Evolutionary conservation across 768 basidiomycete species (phyloP).

Genomic region (Psilocybe azurescens): DNA sequence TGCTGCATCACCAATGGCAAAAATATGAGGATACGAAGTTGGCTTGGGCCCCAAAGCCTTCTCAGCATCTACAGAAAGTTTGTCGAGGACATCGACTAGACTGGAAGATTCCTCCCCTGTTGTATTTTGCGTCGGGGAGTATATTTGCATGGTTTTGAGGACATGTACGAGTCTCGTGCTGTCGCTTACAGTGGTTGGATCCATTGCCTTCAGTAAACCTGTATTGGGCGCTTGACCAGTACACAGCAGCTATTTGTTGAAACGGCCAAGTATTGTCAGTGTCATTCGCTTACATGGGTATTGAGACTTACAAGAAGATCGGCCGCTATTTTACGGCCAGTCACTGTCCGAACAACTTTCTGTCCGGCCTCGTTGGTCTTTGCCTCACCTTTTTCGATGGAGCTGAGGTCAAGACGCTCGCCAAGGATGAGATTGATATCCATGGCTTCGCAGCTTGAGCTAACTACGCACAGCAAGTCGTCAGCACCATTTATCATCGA

Average conservation of each 20-base stretch:
- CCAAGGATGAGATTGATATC: conserved; percentile 57
- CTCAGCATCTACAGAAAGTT: conserved; percentile 24
- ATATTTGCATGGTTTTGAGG: conserved; percentile 57
- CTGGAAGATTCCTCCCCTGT: not conserved
- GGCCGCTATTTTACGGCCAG: conserved; percentile 54
- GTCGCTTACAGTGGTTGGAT: conserved; percentile 43
- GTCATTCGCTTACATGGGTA: not conserved
- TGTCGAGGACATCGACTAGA: conserved; percentile 26
- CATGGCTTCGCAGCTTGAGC: conserved; percentile 44
- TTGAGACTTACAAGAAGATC: conserved; percentile 52
- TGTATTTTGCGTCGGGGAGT: conserved; percentile 22
- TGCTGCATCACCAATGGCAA: conserved; percentile 66
- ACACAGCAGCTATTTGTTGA: conserved; percentile 51
- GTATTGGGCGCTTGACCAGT: conserved; percentile 69
- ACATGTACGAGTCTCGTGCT: conserved; percentile 48
- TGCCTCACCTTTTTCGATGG: conserved; percentile 31
- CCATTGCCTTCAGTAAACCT: conserved; percentile 45
- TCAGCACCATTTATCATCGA: not conserved
- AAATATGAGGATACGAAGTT: conserved; percentile 57
- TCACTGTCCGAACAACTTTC: conserved; percentile 48
- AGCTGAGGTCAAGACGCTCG: conserved; percentile 54
- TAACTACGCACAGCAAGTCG: conserved; percentile 28
- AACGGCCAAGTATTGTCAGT: not conserved
- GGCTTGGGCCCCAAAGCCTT: not conserved
- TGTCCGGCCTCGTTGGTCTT: conserved; percentile 32